phyloP scores from a whole-genome alignment of 176 grass and related monocot species.

The Otatea glauca region DNA sequence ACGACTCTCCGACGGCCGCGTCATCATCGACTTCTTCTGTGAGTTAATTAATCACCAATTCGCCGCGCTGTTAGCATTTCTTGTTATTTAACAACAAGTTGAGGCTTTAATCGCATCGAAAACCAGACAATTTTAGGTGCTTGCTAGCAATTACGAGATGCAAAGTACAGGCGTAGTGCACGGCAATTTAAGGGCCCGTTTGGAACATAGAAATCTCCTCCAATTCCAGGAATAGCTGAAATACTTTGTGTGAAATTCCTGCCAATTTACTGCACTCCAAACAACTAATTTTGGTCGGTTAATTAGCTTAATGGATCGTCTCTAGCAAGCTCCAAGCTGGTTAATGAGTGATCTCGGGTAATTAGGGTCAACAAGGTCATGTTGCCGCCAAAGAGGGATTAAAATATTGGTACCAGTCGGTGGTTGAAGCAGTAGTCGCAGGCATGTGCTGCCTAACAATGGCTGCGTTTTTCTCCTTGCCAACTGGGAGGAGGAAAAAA shows the following conservation, averaged over 20 bases:
- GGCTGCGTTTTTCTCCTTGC: constrained; percentile 7
- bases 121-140: not conserved
- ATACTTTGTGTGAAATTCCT: not conserved
- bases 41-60: constrained; percentile 47
- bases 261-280: not conserved
- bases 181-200: not conserved
- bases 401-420: constrained; percentile 3
- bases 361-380: constrained; percentile 29
- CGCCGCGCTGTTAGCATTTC: not conserved
- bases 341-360: constrained; percentile 4
- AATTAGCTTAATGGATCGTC: not conserved
- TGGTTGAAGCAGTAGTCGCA: constrained; percentile 23
- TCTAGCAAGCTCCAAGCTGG: constrained; percentile 11
- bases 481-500: not conserved
- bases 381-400: constrained; percentile 6
- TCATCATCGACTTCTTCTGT: constrained; percentile 94
- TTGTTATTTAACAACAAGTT: not conserved
- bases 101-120: constrained; percentile 1
- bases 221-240: not conserved
- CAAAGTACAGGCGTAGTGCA: not conserved
- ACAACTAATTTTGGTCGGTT: not conserved
- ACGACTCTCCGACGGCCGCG: constrained; percentile 84
- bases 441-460: constrained; percentile 40
- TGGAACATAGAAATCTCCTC: not conserved
- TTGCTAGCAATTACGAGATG: not conserved